phyloP scores from a whole-genome alignment of 1,139 yeast species.

The Saccharomyces hybrid region DNA sequence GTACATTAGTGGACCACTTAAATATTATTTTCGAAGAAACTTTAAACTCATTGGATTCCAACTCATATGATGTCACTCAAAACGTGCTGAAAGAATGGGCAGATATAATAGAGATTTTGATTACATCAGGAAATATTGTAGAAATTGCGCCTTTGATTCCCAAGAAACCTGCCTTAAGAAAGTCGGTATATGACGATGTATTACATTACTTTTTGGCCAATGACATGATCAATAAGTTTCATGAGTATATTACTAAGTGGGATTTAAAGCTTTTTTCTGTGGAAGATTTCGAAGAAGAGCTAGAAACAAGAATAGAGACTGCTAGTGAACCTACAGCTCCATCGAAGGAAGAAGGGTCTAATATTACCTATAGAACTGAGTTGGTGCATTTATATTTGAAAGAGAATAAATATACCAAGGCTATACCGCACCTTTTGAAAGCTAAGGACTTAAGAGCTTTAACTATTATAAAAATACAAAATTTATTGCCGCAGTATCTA shows the following conservation, averaged over 20 bases:
- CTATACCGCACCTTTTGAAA: constrained; percentile 55
- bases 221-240: constrained; percentile 35
- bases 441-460: constrained; percentile 51
- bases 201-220: constrained; percentile 43
- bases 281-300: constrained; percentile 37
- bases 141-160: constrained; percentile 53
- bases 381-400: constrained; percentile 52
- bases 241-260: constrained; percentile 49
- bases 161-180: constrained; percentile 33
- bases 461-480: constrained; percentile 52
- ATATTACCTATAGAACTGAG: constrained; percentile 38
- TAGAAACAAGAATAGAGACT: constrained; percentile 38
- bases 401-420: constrained; percentile 51
- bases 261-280: constrained; percentile 48
- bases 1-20: constrained; percentile 10
- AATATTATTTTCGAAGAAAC: background rate
- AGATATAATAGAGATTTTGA: constrained; percentile 51
- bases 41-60: background rate
- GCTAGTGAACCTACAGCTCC: background rate
- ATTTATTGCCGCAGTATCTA: constrained; percentile 48
- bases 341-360: constrained; percentile 15
- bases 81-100: constrained; percentile 53
- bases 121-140: constrained; percentile 42
- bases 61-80: constrained; percentile 26
- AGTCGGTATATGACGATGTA: constrained; percentile 47